phyloP scores from a whole-genome alignment of 164 flowering plant species.

The Vitis cinerea region DNA sequence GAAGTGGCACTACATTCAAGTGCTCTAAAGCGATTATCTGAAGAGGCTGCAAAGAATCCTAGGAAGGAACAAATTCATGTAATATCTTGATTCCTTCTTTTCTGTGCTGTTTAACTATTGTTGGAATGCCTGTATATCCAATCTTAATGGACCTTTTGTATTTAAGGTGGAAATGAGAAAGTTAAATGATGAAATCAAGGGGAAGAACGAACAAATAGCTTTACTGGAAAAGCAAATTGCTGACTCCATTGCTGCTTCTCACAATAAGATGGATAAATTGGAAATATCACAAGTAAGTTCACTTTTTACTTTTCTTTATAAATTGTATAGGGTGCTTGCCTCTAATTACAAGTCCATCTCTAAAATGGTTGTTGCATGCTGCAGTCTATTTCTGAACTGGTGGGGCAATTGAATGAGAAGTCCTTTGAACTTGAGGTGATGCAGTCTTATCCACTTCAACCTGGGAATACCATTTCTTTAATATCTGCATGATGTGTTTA shows the following conservation, averaged over 20 bases:
- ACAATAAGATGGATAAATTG: conserved; percentile 40
- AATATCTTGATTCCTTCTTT: conserved; percentile 20
- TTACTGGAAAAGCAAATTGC: conserved; percentile 70
- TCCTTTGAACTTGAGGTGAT: conserved; percentile 97
- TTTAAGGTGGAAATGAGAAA: conserved; percentile 68
- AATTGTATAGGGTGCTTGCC: conserved; percentile 4
- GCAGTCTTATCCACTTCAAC: conserved; percentile 2
- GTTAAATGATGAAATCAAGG: conserved; percentile 65
- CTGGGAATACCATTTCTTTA: not conserved
- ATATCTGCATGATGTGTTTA: not conserved
- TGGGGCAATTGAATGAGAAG: conserved; percentile 83
- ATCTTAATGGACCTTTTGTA: conserved; percentile 7
- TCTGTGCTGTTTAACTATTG: conserved; percentile 6
- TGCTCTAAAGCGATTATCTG: conserved; percentile 73
- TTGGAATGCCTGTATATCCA: conserved; percentile 2
- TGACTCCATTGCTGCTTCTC: conserved; percentile 40
- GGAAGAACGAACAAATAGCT: conserved; percentile 72
- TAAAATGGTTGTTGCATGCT: conserved; percentile 19
- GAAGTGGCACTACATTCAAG: conserved; percentile 90
- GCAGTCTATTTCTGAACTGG: conserved; percentile 76
- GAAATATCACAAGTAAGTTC: conserved; percentile 64
- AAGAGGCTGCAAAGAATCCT: conserved; percentile 66
- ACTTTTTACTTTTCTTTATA: not conserved
- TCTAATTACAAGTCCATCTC: conserved; percentile 8
- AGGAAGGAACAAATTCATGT: conserved; percentile 68